These are phyloP conservation scores for Pleodorina starrii DNA, from an alignment of 139 green algal species.

Conservation along the genomic window DNA sequence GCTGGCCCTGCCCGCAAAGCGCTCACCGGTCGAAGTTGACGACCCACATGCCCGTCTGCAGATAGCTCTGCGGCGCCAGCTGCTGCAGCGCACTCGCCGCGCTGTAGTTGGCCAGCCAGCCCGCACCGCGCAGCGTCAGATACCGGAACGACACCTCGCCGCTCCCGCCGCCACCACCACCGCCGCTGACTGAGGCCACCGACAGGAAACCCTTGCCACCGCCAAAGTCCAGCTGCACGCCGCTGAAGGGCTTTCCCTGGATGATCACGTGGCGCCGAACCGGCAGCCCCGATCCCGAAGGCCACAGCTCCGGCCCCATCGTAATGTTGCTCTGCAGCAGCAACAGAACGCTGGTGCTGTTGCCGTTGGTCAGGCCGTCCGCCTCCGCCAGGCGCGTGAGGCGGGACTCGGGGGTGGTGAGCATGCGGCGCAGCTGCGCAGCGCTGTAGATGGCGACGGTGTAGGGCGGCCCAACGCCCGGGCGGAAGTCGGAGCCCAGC, in stretches of 20 bases:
- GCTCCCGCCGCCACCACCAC: not conserved
- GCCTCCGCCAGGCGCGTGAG: not conserved
- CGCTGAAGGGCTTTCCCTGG: constrained; percentile 25
- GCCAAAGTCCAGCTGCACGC: constrained; percentile 3
- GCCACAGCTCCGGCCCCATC: not conserved
- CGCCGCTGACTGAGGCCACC: not conserved
- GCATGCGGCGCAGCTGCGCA: not conserved
- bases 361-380: constrained; percentile 21
- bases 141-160: not conserved
- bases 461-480: not conserved
- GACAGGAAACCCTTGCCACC: not conserved
- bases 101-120: not conserved
- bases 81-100: not conserved
- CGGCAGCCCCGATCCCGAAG: not conserved
- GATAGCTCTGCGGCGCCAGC: not conserved
- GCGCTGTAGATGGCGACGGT: constrained; percentile 14
- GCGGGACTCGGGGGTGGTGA: not conserved
- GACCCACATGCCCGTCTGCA: constrained; percentile 30
- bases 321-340: constrained; percentile 25
- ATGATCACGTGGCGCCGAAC: not conserved
- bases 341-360: not conserved
- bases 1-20: no score
- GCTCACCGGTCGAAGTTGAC: not conserved
- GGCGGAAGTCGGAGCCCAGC: not conserved
- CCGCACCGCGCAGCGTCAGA: not conserved